Conservation (phyloP, 352 stramenopile species). For the Globisporangium recalcitrans region DNA sequence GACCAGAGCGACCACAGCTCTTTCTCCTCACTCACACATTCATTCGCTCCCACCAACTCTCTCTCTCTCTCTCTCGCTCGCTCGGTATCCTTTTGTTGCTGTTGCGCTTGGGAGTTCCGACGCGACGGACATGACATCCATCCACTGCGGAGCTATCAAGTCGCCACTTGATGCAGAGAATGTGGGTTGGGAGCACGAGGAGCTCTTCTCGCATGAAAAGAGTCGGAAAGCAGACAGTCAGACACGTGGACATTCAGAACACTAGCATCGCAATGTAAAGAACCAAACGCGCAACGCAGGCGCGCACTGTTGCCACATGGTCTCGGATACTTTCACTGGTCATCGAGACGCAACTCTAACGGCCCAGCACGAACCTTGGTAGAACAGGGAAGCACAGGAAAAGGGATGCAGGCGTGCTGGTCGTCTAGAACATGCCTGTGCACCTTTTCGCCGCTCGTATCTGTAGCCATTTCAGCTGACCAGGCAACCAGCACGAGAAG, state of each 20-base stretch:
- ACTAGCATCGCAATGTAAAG: too few species aligned
- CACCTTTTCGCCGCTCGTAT: neutral
- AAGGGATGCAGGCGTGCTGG: neutral
- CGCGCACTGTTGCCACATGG: neutral
- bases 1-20: neutral
- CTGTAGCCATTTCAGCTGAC: neutral
- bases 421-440: neutral
- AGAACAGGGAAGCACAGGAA: neutral
- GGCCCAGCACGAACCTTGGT: neutral
- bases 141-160: too few species aligned
- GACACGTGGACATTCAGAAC: neutral
- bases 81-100: neutral
- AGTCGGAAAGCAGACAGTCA: neutral
- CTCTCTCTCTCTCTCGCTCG: neutral
- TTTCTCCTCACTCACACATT: neutral
- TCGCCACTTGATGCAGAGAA: neutral
- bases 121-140: neutral
- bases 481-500: slow-evolving; percentile 6
- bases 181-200: neutral
- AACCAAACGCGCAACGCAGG: neutral
- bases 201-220: neutral
- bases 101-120: neutral
- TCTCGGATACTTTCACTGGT: neutral
- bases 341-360: neutral
- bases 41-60: neutral